Conservation (phyloP, 345 rosid genomes). For the Litchi chinensis region DNA sequence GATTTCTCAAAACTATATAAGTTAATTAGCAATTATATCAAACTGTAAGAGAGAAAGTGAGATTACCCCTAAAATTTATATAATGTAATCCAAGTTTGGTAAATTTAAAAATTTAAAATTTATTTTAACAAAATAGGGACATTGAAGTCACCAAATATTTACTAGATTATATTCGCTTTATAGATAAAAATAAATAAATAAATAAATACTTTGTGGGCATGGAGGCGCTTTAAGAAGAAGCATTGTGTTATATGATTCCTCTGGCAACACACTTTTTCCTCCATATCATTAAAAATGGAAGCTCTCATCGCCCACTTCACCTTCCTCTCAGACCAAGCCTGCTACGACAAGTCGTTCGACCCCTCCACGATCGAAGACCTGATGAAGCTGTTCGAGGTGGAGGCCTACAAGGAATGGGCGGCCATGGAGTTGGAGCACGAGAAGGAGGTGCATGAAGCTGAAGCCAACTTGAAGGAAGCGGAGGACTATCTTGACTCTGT, state of each 20-base stretch:
- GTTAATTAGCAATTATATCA: no score
- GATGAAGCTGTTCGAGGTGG: conserved; percentile 79
- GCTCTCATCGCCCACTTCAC: conserved; percentile 74
- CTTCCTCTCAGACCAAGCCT: conserved; percentile 72
- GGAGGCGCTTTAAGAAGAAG: background rate
- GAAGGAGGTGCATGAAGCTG: conserved; percentile 49
- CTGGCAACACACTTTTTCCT: background rate
- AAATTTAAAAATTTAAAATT: no score
- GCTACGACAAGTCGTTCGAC: conserved; percentile 68
- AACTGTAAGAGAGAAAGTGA: no score
- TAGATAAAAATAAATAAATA: background rate
- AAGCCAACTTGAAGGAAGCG: conserved; percentile 47
- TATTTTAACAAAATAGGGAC: background rate
- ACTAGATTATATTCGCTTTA: no score
- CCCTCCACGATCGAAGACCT: conserved; percentile 75
- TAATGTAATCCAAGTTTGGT: no score
- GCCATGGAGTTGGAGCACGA: conserved; percentile 56
- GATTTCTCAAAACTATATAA: no score
- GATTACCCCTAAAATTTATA: no score
- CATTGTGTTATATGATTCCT: background rate
- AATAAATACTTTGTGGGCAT: background rate
- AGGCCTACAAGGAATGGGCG: conserved; percentile 85
- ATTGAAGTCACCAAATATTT: no score
- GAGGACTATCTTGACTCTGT: conserved; percentile 66
- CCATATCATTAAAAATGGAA: conserved; percentile 48